Conservation (phyloP, 306 rosid species). For the Dalbergia cochinchinensis region DNA sequence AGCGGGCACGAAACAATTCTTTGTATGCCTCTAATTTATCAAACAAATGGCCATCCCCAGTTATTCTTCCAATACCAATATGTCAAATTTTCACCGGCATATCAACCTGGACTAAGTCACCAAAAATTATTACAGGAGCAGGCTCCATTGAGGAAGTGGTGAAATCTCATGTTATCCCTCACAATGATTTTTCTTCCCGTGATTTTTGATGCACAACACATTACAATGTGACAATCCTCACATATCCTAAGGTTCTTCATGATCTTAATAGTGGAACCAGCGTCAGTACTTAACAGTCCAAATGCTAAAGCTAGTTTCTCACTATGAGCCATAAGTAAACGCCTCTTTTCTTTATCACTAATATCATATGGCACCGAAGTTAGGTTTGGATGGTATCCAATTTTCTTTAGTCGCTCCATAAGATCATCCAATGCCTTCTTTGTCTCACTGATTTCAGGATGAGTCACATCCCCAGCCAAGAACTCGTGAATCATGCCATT, state of each 20-base stretch:
- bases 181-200: slow-evolving; percentile 76
- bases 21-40: slow-evolving; percentile 11
- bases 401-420: slow-evolving; percentile 58
- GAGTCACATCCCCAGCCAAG: slow-evolving; percentile 65
- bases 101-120: slow-evolving; percentile 54
- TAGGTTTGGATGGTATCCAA: slow-evolving; percentile 71
- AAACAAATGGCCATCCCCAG: slow-evolving; percentile 9
- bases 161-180: slow-evolving; percentile 82
- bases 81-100: slow-evolving; percentile 10
- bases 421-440: slow-evolving; percentile 67
- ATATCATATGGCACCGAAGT: slow-evolving; percentile 66
- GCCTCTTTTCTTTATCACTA: slow-evolving; percentile 61
- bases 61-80: slow-evolving; percentile 22
- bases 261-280: slow-evolving; percentile 68
- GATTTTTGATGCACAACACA: slow-evolving; percentile 72
- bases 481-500: slow-evolving; percentile 72
- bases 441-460: slow-evolving; percentile 65
- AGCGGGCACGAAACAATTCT: slow-evolving; percentile 6
- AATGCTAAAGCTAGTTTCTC: slow-evolving; percentile 84
- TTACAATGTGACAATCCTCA: slow-evolving; percentile 78
- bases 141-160: slow-evolving; percentile 72
- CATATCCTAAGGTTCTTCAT: slow-evolving; percentile 92
- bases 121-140: slow-evolving; percentile 85
- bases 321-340: slow-evolving; percentile 70
- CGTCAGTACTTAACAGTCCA: slow-evolving; percentile 61